Evolutionary conservation across 805 yeast genomes (phyloP).

Genomic region (Barnettozyma vustinii): DNA sequence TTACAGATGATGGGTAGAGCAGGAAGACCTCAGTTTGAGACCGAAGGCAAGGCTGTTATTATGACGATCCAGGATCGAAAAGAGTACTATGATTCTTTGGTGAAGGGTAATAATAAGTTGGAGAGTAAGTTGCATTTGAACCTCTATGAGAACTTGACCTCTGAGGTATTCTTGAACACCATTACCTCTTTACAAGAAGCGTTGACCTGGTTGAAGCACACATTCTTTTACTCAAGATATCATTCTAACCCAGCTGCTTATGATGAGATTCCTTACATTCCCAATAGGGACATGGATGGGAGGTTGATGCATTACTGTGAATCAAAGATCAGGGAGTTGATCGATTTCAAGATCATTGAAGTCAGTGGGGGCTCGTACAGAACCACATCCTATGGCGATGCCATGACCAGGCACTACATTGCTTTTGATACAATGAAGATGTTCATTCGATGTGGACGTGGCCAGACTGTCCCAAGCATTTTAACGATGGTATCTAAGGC

Average conservation of each 20-base stretch:
- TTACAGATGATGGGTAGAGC: constrained; percentile 65
- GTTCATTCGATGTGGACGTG: constrained; percentile 22
- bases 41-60: constrained; percentile 41
- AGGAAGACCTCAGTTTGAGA: constrained; percentile 55
- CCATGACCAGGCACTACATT: constrained; percentile 47
- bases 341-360: constrained; percentile 28
- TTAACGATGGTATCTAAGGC: constrained; percentile 29
- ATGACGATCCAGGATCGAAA: constrained; percentile 36
- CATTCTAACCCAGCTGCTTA: constrained; percentile 36
- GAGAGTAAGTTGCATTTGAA: constrained; percentile 42
- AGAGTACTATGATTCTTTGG: constrained; percentile 35
- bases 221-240: constrained; percentile 45
- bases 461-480: constrained; percentile 21
- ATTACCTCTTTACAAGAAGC: constrained; percentile 34
- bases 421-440: constrained; percentile 37
- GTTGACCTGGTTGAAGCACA: constrained; percentile 40
- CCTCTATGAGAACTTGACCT: constrained; percentile 36
- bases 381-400: constrained; percentile 38
- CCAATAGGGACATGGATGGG: constrained; percentile 23
- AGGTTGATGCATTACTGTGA: constrained; percentile 32
- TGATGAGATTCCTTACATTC: constrained; percentile 24
- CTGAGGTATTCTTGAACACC: constrained; percentile 40
- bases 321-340: constrained; percentile 28
- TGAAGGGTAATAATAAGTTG: constrained; percentile 37
- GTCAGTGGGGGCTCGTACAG: constrained; percentile 12